Evolutionary conservation across 164 flowering plant species (phyloP).

Genomic region (Aristolochia fimbriata): DNA sequence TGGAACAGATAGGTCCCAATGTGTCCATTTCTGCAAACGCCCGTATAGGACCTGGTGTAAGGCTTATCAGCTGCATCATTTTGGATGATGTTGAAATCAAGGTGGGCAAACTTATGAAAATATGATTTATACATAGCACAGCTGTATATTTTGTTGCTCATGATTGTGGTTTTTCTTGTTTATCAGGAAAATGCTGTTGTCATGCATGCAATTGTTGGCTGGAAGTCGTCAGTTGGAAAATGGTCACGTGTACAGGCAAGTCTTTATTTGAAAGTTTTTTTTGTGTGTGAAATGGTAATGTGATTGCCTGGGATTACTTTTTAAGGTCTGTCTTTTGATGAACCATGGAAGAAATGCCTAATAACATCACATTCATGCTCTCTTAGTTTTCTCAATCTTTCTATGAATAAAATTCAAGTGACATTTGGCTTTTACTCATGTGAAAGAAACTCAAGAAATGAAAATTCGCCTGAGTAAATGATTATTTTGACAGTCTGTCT

Average conservation of each 20-base stretch:
- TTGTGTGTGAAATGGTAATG: not conserved
- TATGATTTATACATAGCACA: not conserved
- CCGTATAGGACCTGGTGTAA: conserved; percentile 82
- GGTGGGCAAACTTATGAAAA: conserved; percentile 26
- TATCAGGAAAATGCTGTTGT: conserved; percentile 92
- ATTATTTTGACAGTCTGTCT: too few relatives aligned
- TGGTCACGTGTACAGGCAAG: conserved; percentile 97
- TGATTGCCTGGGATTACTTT: not conserved
- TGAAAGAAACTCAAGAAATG: too few relatives aligned
- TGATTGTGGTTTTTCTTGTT: not conserved
- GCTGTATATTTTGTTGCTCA: conserved; percentile 2
- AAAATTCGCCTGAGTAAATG: too few relatives aligned
- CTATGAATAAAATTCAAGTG: too few relatives aligned
- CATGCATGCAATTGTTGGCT: conserved; percentile 82
- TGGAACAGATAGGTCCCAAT: conserved; percentile 87
- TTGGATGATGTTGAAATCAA: conserved; percentile 93
- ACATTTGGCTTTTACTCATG: too few relatives aligned
- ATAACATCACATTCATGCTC: too few relatives aligned
- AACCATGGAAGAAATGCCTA: too few relatives aligned
- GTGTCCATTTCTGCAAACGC: conserved; percentile 98
- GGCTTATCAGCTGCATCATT: conserved; percentile 84
- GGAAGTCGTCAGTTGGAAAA: conserved; percentile 94
- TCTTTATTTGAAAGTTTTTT: not conserved
- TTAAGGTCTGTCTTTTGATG: too few relatives aligned
- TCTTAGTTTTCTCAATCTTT: too few relatives aligned